phyloP scores from a whole-genome alignment of 495 filamentous ascomycete species.

The Parathielavia hyrcaniae region DNA sequence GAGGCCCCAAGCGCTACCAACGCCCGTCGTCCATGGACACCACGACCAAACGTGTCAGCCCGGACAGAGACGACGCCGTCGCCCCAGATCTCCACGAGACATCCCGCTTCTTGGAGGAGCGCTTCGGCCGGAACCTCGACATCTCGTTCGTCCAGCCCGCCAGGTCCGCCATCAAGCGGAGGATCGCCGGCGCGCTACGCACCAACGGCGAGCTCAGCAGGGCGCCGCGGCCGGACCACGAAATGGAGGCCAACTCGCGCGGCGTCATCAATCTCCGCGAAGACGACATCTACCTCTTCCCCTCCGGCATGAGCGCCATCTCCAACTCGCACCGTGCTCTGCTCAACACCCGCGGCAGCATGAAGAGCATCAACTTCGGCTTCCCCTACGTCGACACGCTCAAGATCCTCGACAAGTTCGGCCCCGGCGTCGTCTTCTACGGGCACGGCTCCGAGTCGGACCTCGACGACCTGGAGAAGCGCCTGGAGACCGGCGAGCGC shows the following conservation, averaged over 20 bases:
- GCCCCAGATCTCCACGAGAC: constrained; percentile 51
- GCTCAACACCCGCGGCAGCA: constrained; percentile 50
- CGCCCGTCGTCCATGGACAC: constrained; percentile 49
- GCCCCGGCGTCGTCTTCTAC: constrained; percentile 85
- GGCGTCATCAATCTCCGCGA: constrained; percentile 69
- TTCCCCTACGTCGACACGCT: constrained; percentile 97
- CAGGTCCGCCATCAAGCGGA: constrained; percentile 73
- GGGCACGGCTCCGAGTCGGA: constrained; percentile 76
- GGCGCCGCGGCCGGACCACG: constrained; percentile 28
- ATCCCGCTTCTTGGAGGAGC: constrained; percentile 81
- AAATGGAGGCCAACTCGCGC: constrained; percentile 41
- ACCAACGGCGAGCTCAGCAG: constrained; percentile 58
- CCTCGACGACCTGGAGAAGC: constrained; percentile 75
- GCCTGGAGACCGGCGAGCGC: constrained; percentile 64
- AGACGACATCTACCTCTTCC: constrained; percentile 82
- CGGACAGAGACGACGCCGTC: constrained; percentile 4
- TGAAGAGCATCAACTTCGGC: constrained; percentile 68
- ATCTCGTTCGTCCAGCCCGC: constrained; percentile 69
- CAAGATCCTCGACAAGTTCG: constrained; percentile 91
- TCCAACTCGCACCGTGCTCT: constrained; percentile 77
- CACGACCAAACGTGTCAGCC: constrained; percentile 8
- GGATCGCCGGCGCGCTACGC: constrained; percentile 82
- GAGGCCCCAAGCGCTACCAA: constrained; percentile 69
- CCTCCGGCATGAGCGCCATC: constrained; percentile 90
- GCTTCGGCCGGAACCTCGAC: constrained; percentile 88